Base-by-base conservation (phyloP, 371 early-diverging fungal genomes). In the Nematocida displodere region DNA sequence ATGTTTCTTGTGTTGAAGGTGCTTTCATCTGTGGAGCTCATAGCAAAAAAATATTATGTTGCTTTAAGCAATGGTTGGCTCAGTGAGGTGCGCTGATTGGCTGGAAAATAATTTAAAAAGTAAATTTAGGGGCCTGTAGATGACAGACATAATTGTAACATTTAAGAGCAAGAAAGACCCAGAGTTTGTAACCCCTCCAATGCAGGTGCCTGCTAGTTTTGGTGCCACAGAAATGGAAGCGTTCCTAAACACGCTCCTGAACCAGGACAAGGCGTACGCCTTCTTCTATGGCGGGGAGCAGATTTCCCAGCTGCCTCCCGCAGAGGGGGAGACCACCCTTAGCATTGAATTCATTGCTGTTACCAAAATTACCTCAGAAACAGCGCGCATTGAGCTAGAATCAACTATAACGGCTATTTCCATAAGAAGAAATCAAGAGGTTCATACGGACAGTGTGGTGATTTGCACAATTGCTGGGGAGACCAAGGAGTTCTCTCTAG, bases 281-380 rank as follows among this genome's bases (percentile, higher is more conserved):
- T 71, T 71, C 44, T 71, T 71, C 75, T 61, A 71, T 46, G 39
- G 61, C 17, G 75, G 75, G 33, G 54, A 59, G 50, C 75, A 71
- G 36, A 71, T 71, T 5, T 7, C 28, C 5, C 37, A 61, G 24
- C n/a, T 71, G 4, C 75, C 75, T 24, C 31, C 26, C 2, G 39
- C n/a, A 11, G 50, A 50, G 36, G 29, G 28, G n/a, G 75, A 71
- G 44, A 15, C 48, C 47, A 56, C 59, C 8, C 4, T 71, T 8
- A 22, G 31, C 22, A 71, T 71, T 24, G 75, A 71, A 46, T 71
- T 71, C 44, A 31, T 71, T 44, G 61, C 75, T 26, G 75, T 71
- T 7, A 61, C 59, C n/a, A 71, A 71, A 39, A 71, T 71, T 22
- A 15, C 36, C 5, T 61, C 62, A 20, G 75, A 71, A 54, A 58